Conservation (phyloP, 2,329 filamentous ascomycete genomes). For the Cladosporium sp. region DNA sequence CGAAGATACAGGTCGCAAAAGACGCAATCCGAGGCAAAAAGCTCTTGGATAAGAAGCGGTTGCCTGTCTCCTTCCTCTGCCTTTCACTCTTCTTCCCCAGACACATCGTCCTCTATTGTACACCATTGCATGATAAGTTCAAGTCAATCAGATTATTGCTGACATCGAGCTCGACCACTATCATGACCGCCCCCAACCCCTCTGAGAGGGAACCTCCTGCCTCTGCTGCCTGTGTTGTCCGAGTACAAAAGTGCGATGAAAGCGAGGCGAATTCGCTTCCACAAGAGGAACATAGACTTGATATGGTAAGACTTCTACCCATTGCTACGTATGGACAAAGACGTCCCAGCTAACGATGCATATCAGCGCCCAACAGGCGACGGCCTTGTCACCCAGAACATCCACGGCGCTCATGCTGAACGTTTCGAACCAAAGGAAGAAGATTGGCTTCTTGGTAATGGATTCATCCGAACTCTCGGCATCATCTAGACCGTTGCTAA, state of each 20-base stretch:
- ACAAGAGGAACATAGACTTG: not conserved
- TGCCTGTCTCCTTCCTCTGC: not conserved
- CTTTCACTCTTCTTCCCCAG: not conserved
- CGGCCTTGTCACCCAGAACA: not conserved
- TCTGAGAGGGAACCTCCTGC: not conserved
- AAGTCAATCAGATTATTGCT: not conserved
- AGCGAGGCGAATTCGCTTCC: not conserved
- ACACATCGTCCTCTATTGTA: not conserved
- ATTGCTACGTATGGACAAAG: not conserved
- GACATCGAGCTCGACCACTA: not conserved
- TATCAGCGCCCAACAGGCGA: not conserved
- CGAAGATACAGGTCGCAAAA: constrained; percentile 4
- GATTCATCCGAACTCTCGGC: not conserved
- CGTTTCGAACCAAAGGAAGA: not conserved
- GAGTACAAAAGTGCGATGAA: not conserved
- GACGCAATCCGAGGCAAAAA: not conserved
- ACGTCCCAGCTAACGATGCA: not conserved
- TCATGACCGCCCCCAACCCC: not conserved
- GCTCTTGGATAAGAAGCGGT: not conserved
- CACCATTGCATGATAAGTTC: not conserved
- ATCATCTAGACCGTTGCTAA: not conserved
- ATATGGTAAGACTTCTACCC: not conserved
- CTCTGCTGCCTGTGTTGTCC: not conserved
- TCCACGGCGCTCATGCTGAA: not conserved
- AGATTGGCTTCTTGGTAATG: not conserved